Evolutionary conservation across 768 basidiomycete species (phyloP).

Genomic region (Trametes meyenii): DNA sequence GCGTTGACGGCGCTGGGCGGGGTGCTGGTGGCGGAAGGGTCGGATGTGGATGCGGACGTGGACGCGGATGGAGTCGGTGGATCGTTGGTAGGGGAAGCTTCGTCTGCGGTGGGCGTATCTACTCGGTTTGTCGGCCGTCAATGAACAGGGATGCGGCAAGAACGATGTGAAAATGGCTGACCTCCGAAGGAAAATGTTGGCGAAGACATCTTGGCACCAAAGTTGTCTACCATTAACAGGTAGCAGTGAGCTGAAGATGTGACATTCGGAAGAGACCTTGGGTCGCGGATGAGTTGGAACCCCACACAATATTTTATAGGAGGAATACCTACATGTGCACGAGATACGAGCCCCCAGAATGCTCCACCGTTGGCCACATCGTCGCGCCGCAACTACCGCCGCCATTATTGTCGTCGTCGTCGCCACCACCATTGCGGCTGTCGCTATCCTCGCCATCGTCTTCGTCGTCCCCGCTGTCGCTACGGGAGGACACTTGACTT

Average conservation of each 20-base stretch:
- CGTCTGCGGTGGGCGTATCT: background rate
- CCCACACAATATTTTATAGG: background rate
- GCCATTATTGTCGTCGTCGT: background rate
- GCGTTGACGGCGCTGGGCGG: conserved; percentile 4
- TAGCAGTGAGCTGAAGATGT: conserved; percentile 28
- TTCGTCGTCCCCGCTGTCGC: background rate
- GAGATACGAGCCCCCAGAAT: conserved; percentile 31
- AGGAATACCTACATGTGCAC: conserved; percentile 29
- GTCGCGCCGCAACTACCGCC: conserved; percentile 28
- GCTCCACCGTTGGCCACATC: conserved; percentile 33
- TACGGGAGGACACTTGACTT: background rate
- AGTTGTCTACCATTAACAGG: conserved; percentile 36
- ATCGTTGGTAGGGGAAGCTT: background rate
- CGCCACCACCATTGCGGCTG: background rate
- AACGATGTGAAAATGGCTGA: conserved; percentile 18
- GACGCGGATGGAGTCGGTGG: background rate
- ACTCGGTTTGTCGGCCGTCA: background rate
- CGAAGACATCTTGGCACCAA: conserved; percentile 31
- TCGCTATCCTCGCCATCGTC: background rate
- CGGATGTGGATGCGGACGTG: background rate
- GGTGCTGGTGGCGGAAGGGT: background rate
- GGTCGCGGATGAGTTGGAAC: background rate
- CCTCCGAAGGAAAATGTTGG: conserved; percentile 36
- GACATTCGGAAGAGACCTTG: conserved; percentile 31
- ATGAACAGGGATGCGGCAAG: background rate